Conservation (phyloP, 108 stramenopile species). For the Cyclotella baltica region DNA sequence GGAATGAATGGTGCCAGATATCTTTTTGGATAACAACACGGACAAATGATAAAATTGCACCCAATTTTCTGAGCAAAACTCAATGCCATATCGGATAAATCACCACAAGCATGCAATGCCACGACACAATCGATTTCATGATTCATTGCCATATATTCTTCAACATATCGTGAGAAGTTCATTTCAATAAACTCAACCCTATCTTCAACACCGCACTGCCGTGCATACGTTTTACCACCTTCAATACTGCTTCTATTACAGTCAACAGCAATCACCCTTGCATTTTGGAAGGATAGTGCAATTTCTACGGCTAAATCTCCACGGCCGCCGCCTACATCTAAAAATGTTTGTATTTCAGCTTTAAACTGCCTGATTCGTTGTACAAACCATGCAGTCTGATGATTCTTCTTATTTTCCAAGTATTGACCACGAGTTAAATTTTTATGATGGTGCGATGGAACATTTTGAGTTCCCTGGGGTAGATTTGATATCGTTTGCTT, state of each 20-base stretch:
- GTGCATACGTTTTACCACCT: conserved; percentile 46
- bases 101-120: conserved; percentile 72
- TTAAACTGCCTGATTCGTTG: conserved; percentile 37
- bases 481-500: conserved; percentile 22
- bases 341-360: conserved; percentile 9
- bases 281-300: conserved; percentile 44
- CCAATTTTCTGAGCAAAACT: conserved; percentile 51
- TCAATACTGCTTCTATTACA: conserved; percentile 57
- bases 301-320: conserved; percentile 67
- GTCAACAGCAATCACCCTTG: conserved; percentile 59
- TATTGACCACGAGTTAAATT: conserved; percentile 59
- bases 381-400: conserved; percentile 60
- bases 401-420: conserved; percentile 54
- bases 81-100: conserved; percentile 68
- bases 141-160: conserved; percentile 46
- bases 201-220: conserved; percentile 21
- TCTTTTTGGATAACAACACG: conserved; percentile 62
- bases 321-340: conserved; percentile 74
- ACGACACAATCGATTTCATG: conserved; percentile 61
- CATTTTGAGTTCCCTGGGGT: conserved; percentile 16
- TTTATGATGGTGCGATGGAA: conserved; percentile 42
- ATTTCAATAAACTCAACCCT: conserved; percentile 27
- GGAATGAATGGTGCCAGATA: conserved; percentile 38
- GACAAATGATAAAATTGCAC: conserved; percentile 65
- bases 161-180: conserved; percentile 50